phyloP scores from a whole-genome alignment of 164 flowering plant genomes.

The Stephania cephalantha region DNA sequence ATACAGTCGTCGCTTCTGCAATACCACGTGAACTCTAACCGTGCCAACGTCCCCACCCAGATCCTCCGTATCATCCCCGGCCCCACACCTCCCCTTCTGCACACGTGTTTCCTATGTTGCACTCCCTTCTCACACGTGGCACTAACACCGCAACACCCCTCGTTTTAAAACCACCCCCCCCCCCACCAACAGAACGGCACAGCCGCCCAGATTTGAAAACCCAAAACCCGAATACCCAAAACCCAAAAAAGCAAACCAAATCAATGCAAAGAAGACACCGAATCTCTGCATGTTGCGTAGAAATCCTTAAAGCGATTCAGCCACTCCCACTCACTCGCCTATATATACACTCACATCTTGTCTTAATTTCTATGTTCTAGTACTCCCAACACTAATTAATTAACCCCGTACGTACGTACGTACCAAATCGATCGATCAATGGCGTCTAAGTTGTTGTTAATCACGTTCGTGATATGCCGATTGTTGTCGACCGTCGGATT shows the following conservation, averaged over 20 bases:
- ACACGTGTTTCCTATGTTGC: neutral
- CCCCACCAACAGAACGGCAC: neutral
- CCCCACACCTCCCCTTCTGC: neutral
- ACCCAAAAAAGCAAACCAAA: no score
- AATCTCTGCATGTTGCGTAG: constrained; percentile 53
- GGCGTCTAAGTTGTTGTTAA: constrained; percentile 17
- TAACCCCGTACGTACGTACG: constrained; percentile 11
- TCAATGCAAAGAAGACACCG: neutral
- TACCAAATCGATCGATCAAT: no score
- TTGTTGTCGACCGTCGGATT: constrained; percentile 58
- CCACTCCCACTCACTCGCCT: neutral
- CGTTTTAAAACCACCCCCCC: no score
- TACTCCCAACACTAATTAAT: constrained; percentile 1
- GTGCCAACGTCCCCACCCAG: neutral
- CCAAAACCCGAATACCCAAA: no score
- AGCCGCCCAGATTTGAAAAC: no score
- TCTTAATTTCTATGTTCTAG: constrained; percentile 29
- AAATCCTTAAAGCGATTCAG: constrained; percentile 51
- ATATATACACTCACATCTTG: no score
- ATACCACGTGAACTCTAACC: neutral
- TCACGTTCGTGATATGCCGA: constrained; percentile 40
- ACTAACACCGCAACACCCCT: no score
- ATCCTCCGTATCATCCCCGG: neutral
- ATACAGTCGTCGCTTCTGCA: neutral
- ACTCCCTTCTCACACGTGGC: neutral